phyloP scores from a whole-genome alignment of 2,329 filamentous ascomycete species.

The Stylonectria norvegica region DNA sequence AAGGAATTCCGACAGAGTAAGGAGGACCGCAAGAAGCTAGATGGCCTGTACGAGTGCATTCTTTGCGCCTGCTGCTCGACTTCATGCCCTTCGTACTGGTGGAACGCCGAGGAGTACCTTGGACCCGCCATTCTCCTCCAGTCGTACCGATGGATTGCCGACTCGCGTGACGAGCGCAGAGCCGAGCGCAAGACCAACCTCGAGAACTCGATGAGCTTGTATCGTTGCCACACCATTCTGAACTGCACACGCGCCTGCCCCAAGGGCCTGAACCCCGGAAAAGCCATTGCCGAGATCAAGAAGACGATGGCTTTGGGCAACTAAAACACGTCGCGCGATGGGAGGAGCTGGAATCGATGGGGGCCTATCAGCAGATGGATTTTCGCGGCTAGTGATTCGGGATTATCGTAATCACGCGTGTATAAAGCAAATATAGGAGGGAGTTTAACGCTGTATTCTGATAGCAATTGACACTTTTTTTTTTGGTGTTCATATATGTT shows the following conservation, averaged over 20 bases:
- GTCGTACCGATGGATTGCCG: constrained; percentile 95
- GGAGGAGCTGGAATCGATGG: too few species aligned
- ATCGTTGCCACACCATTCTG: constrained; percentile 98
- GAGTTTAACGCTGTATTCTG: too few species aligned
- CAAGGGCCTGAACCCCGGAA: constrained; percentile 94
- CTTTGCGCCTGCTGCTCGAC: constrained; percentile 99
- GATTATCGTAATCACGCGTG: too few species aligned
- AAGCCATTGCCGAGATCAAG: constrained; percentile 97
- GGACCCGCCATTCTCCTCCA: constrained; percentile 95
- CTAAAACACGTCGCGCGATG: too few species aligned
- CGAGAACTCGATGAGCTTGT: constrained; percentile 98
- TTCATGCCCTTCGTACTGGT: constrained; percentile 99
- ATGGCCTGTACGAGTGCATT: constrained; percentile 98
- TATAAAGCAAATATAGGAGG: too few species aligned
- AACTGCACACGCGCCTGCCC: constrained; percentile 98
- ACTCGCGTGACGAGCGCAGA: constrained; percentile 88
- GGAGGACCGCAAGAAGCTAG: constrained; percentile 91
- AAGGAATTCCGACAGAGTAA: constrained; percentile 89
- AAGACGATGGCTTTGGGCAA: constrained; percentile 75
- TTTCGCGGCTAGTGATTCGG: too few species aligned
- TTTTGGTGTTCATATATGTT: constrained; percentile 5
- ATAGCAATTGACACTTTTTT: too few species aligned
- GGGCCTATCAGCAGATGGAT: too few species aligned
- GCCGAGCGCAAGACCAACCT: constrained; percentile 84
- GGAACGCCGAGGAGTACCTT: constrained; percentile 98